Evolutionary conservation across 805 yeast species (phyloP).

Genomic region (Candida suzukii): DNA sequence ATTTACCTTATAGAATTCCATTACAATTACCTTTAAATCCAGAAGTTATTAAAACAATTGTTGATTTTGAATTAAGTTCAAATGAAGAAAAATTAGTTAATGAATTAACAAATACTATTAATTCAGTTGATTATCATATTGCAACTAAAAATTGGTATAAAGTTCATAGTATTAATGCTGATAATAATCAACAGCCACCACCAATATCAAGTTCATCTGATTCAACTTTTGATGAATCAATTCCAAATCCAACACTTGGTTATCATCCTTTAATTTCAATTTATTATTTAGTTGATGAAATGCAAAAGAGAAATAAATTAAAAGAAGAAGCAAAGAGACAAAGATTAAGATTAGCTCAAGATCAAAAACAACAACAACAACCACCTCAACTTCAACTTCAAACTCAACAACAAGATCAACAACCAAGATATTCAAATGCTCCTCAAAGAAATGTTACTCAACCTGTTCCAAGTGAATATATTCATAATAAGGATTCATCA

Average conservation of each 20-base stretch:
- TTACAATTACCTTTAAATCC: constrained; percentile 61
- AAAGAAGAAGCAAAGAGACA: constrained; percentile 41
- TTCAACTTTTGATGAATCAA: constrained; percentile 20
- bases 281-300: constrained; percentile 81
- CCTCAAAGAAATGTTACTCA: constrained; percentile 18
- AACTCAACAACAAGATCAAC: constrained; percentile 8
- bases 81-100: constrained; percentile 49
- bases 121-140: constrained; percentile 58
- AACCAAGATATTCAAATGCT: constrained; percentile 5
- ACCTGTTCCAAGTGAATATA: constrained; percentile 15
- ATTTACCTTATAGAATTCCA: constrained; percentile 75
- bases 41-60: constrained; percentile 65
- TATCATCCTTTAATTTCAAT: constrained; percentile 86
- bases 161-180: constrained; percentile 10
- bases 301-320: constrained; percentile 60
- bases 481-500: constrained; percentile 6
- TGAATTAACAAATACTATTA: constrained; percentile 50
- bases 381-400: constrained; percentile 8
- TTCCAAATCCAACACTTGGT: constrained; percentile 76
- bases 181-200: neutral
- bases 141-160: constrained; percentile 60
- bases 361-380: constrained; percentile 2
- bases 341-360: constrained; percentile 8
- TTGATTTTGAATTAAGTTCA: constrained; percentile 66
- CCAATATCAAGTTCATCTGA: neutral